Evolutionary conservation across 176 grass and related monocot genomes (phyloP), one percentile per base, ranked within the genome.

Genomic region (Ensete ventricosum): DNA sequence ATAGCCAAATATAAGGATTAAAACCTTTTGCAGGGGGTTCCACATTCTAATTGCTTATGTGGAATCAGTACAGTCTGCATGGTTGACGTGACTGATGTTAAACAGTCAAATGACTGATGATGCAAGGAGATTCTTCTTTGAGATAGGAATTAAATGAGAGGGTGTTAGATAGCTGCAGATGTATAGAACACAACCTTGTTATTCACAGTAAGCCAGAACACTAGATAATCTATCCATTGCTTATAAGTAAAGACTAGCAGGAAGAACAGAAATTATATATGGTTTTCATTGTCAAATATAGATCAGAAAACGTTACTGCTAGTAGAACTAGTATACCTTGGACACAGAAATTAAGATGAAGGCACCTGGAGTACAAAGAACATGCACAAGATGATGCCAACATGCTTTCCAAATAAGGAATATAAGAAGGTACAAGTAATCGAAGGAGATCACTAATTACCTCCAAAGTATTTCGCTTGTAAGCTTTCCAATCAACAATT

Each of bases 401-500:
- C 29, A 34, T 34, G 29, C 27, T 34, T 34, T 34, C 29, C 29
- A 34, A 5, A 34, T 5, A 34, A 34, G 29, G 29, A 26, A 65
- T 11, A 22, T 63, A 65, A 27, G 19, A 26, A 57, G 74, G 21
- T 14, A 62, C 25, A 11, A n/a, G 16, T 9, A 50, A 64, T 51
- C 16, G 6, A 64, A 64, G 16, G 21, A 23, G 24, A 64, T 64
- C 27, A 8, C 4, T 19, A 57, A 57, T 69, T 92, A 92, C 94
- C 94, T 93, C 94, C 70, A 98, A 73, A 14, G 84, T 76, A 25
- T 83, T 87, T 72, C 80, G 63, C 69, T 22, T 90, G 75, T 93
- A 82, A 84, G 86, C 85, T 85, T 98, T 98, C 94, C 94, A 98
- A 91, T 98, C 88, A 82, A 90, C 79, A 66, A 90, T 98, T 58